Evolutionary conservation across 805 yeast genomes (phyloP), one percentile per base, ranked within the genome.

Genomic region (Kodamaea sagamina): DNA sequence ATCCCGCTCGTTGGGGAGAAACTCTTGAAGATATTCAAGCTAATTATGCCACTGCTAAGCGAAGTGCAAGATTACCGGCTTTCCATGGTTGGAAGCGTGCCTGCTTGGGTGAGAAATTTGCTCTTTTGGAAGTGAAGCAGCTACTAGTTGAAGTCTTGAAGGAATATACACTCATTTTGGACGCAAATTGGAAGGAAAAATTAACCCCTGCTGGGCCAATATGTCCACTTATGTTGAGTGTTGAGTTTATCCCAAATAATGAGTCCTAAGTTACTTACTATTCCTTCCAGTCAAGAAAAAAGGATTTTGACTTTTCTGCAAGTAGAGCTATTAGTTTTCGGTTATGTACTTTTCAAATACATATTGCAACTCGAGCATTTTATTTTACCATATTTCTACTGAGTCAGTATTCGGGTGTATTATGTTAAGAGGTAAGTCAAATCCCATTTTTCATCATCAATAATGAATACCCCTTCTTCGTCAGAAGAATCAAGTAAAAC

Each of bases 1-100:
- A 47, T 1, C 81, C 83, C 0, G 62, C 59, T 24, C 58, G 85
- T 45, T 79, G 85, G 85, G 84, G 84, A 0, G 17, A 12, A 0
- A 54, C 55, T 1, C 53, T 59, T 1, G 65, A 63, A 2, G 72
- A 70, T 7, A 63, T 79, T 3, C 52, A 54, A 25, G 54, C 50
- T 16, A 67, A 56, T 11, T 80, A 75, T 65, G 62, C 63, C 28
- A 50, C 48, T 11, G 67, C 77, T 6, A 79, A 79, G 52, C 63
- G 74, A 32, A 57, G 54, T n/a, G 68, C 75, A 6, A 65, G 63
- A 6, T 54, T 79, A 12, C 73, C 79, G 3, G 72, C 82, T 0
- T 79, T 79, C 47, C 84, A 79, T 54, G 85, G 85, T 5, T 72
- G 84, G 7, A 74, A 65, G 48, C 59, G 85, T 35, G 82, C 83